Conservation (phyloP, 495 filamentous ascomycete species). For the Sphaerosporella brunnea region DNA sequence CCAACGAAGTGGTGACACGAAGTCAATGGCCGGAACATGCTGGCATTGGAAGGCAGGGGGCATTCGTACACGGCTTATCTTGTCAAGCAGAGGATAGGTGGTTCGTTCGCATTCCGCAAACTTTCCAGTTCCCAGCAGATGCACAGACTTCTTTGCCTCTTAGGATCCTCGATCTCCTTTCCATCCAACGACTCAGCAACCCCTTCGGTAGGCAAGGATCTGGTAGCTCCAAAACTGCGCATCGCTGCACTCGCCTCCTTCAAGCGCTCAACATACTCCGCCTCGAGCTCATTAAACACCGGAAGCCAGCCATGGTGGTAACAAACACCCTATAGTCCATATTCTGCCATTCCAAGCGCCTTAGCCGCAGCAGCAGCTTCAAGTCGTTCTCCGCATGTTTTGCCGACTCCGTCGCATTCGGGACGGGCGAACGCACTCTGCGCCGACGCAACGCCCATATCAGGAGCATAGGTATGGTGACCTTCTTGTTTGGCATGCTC, state of each 20-base stretch:
- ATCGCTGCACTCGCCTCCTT: conserved; percentile 38
- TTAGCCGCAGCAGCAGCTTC: conserved; percentile 63
- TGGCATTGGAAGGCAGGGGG: conserved; percentile 68
- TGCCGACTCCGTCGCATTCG: conserved; percentile 74
- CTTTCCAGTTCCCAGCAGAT: conserved; percentile 60
- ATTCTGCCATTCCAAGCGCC: conserved; percentile 56
- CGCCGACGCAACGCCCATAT: conserved; percentile 95
- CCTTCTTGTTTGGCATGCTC: conserved; percentile 62
- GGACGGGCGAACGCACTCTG: conserved; percentile 97
- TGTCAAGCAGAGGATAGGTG: conserved; percentile 75
- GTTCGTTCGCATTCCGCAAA: conserved; percentile 72
- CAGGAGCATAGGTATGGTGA: conserved; percentile 89
- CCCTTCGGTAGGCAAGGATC: conserved; percentile 84
- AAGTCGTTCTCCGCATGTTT: conserved; percentile 87
- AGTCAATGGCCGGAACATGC: conserved; percentile 91
- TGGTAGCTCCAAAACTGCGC: conserved; percentile 46
- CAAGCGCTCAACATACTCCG: conserved; percentile 58
- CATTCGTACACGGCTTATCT: conserved; percentile 63
- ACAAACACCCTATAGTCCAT: conserved; percentile 81
- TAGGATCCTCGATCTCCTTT: conserved; percentile 29
- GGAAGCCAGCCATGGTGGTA: conserved; percentile 88
- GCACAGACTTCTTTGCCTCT: conserved; percentile 26
- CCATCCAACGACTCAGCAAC: conserved; percentile 51
- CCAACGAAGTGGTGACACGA: conserved; percentile 92
- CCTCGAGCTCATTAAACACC: conserved; percentile 80